Percentiles rank a stretch among this genome's conserved stretches.
These are phyloP conservation scores for Torrubiella hemipterigena DNA, from an alignment of 2,329 filamentous ascomycete genomes.

Conservation along the genomic window DNA sequence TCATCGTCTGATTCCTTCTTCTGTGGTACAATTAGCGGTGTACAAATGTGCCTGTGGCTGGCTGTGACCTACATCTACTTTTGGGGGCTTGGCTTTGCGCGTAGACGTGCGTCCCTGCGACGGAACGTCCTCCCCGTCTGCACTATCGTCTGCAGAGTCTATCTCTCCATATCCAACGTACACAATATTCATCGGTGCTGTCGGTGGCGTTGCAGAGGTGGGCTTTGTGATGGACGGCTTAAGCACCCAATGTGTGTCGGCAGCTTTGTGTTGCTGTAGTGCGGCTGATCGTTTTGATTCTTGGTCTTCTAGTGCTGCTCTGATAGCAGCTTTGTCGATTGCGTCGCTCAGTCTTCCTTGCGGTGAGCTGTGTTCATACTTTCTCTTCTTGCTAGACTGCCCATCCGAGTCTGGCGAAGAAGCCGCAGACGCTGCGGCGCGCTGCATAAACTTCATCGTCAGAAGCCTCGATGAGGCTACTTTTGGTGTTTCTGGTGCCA, in stretches of 20 bases:
- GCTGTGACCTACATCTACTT: slow-evolving; percentile 15
- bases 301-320: slow-evolving; percentile 53
- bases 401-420: slow-evolving; percentile 35
- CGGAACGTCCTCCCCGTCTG: slow-evolving; percentile 20
- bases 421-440: slow-evolving; percentile 52
- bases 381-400: slow-evolving; percentile 51
- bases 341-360: slow-evolving; percentile 23
- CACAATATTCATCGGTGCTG: slow-evolving; percentile 42
- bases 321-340: slow-evolving; percentile 47
- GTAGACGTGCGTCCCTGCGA: slow-evolving; percentile 24
- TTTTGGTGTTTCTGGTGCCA: slow-evolving; percentile 43
- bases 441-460: slow-evolving; percentile 98
- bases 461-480: slow-evolving; percentile 78
- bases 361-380: slow-evolving; percentile 25
- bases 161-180: slow-evolving; percentile 43
- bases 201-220: slow-evolving; percentile 15
- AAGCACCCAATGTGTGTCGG: slow-evolving; percentile 68
- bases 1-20: slow-evolving; percentile 9
- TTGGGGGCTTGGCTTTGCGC: slow-evolving; percentile 15
- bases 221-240: slow-evolving; percentile 28
- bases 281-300: slow-evolving; percentile 52
- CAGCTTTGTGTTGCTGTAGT: slow-evolving; percentile 49
- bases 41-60: neutral
- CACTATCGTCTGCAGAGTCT: slow-evolving; percentile 25
- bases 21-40: slow-evolving; percentile 5